phyloP scores from a whole-genome alignment of 78 protist genomes.

The Protostelium mycophagum region DNA sequence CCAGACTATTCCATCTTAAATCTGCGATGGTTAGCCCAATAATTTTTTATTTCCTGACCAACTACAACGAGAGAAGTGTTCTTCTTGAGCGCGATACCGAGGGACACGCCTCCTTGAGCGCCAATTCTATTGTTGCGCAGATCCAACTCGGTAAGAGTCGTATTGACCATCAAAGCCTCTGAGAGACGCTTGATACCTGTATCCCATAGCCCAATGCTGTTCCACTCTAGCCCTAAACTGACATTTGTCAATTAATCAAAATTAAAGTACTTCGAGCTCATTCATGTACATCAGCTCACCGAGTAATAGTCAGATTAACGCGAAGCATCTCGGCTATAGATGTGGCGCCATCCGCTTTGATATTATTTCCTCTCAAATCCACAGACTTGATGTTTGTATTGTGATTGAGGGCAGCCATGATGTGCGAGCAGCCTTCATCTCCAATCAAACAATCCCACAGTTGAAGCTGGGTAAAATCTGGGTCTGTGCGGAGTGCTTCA shows the following conservation, averaged over 20 bases:
- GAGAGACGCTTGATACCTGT: slow-evolving; percentile 5
- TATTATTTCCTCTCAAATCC: slow-evolving; percentile 22
- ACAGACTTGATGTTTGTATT: not conserved
- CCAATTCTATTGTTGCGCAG: slow-evolving; percentile 39
- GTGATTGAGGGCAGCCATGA: not conserved
- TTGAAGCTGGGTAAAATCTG: not conserved
- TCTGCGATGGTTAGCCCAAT: not conserved
- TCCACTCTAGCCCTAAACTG: slow-evolving; percentile 25
- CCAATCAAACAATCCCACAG: slow-evolving; percentile 3
- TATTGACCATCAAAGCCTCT: slow-evolving; percentile 1
- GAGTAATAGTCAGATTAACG: not conserved
- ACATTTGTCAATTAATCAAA: not conserved
- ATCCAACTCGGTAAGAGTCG: slow-evolving; percentile 12
- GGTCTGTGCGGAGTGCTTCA: not conserved
- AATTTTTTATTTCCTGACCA: not conserved
- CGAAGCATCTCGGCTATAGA: slow-evolving; percentile 11
- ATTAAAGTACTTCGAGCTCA: not conserved
- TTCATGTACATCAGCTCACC: no score
- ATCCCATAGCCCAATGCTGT: slow-evolving; percentile 31
- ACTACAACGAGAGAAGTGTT: slow-evolving; percentile 8
- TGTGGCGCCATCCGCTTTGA: slow-evolving; percentile 15
- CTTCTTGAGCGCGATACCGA: slow-evolving; percentile 6
- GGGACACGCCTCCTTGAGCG: not conserved
- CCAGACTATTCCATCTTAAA: slow-evolving; percentile 30
- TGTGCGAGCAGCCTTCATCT: not conserved